Percentiles rank a stretch among this genome's conserved stretches.
phyloP scores from a whole-genome alignment of 2,329 filamentous ascomycete genomes.

The Aspergillus niger region DNA sequence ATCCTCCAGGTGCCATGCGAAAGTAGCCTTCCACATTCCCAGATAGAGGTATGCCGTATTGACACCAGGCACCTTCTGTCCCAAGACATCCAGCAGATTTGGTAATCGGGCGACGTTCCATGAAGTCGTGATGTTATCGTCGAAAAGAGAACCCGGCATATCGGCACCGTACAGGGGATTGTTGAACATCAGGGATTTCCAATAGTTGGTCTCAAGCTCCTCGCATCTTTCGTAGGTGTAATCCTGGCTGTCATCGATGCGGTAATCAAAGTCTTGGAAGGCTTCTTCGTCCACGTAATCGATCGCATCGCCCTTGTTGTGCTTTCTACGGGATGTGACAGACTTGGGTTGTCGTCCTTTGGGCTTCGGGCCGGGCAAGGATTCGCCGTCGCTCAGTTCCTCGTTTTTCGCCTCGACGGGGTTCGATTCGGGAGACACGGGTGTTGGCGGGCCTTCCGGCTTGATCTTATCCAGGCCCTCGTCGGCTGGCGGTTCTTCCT shows the following conservation, averaged over 20 bases:
- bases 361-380: slow-evolving; percentile 44
- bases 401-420: slow-evolving; percentile 59
- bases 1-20: slow-evolving; percentile 98
- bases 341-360: slow-evolving; percentile 66
- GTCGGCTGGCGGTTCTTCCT: slow-evolving; percentile 39
- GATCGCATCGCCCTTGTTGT: slow-evolving; percentile 75
- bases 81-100: slow-evolving; percentile 89
- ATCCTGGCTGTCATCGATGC: slow-evolving; percentile 77
- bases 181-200: slow-evolving; percentile 95
- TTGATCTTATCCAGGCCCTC: slow-evolving; percentile 42
- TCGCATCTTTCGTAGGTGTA: slow-evolving; percentile 90
- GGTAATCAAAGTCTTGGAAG: slow-evolving; percentile 89
- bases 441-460: slow-evolving; percentile 54
- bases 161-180: slow-evolving; percentile 94
- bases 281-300: slow-evolving; percentile 84
- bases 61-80: slow-evolving; percentile 93
- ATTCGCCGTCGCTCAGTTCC: slow-evolving; percentile 48
- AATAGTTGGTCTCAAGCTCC: slow-evolving; percentile 91
- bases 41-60: slow-evolving; percentile 98
- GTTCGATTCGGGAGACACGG: slow-evolving; percentile 57
- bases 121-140: slow-evolving; percentile 69
- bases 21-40: slow-evolving; percentile 99
- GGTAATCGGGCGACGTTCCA: slow-evolving; percentile 97
- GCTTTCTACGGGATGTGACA: slow-evolving; percentile 82
- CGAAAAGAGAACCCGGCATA: slow-evolving; percentile 92